These are phyloP conservation scores for Mucor plumbeus DNA, from an alignment of 371 early-diverging fungal species.

Conservation along the genomic window DNA sequence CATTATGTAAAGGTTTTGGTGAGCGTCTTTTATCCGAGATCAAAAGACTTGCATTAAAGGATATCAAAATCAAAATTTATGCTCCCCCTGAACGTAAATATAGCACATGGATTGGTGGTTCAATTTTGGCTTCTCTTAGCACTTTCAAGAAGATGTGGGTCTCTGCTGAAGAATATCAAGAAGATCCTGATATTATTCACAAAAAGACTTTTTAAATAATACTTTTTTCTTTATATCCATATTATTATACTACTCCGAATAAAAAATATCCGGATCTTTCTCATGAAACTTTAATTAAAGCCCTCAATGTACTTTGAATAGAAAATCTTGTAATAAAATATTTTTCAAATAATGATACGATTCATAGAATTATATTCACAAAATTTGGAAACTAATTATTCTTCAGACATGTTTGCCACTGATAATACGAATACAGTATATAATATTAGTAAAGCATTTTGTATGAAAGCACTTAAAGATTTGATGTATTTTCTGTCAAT, in stretches of 20 bases:
- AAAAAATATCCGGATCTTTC: too few relatives aligned
- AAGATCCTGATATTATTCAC: conserved; percentile 83
- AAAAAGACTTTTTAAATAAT: conserved; percentile 72
- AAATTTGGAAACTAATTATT: too few relatives aligned
- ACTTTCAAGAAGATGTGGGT: conserved; percentile 86
- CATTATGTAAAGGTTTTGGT: conserved; percentile 63
- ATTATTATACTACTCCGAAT: conserved; percentile 4
- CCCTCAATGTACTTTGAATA: too few relatives aligned
- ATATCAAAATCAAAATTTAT: conserved; percentile 94
- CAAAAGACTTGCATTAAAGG: conserved; percentile 80
- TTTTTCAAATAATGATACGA: too few relatives aligned
- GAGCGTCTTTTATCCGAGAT: conserved; percentile 91
- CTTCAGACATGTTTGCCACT: too few relatives aligned
- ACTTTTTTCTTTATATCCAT: conserved; percentile 18
- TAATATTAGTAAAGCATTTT: too few relatives aligned
- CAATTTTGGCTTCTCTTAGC: conserved; percentile 86
- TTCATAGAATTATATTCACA: too few relatives aligned
- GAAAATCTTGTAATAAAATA: too few relatives aligned
- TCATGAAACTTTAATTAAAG: too few relatives aligned
- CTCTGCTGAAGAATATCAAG: conserved; percentile 84
- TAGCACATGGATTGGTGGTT: conserved; percentile 98
- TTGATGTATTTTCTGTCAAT: too few relatives aligned
- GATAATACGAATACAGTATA: too few relatives aligned
- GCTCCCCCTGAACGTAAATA: conserved; percentile 98
- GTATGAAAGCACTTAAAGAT: too few relatives aligned